Evolutionary conservation across 257 asterid genomes (phyloP).

Genomic region (Scutellaria minor): DNA sequence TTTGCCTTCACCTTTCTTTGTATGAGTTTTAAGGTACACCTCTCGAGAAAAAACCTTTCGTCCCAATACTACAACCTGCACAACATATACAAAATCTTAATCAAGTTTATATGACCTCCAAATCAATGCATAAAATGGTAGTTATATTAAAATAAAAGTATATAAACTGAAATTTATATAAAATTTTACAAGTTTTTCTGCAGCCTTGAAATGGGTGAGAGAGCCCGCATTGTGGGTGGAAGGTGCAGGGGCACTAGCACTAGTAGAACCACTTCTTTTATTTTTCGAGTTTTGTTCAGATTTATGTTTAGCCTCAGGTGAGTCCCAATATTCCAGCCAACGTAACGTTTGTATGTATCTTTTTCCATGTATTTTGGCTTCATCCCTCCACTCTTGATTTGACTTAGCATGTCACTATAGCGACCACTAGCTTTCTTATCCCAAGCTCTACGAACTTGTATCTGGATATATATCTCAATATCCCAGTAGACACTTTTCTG

Average conservation of each 20-base stretch:
- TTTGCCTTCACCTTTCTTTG: no score
- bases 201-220: no score
- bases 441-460: background rate
- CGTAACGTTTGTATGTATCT: no score
- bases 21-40: no score
- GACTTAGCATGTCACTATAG: background rate
- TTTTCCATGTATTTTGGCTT: background rate
- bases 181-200: no score
- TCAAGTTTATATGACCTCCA: no score
- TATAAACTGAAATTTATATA: no score
- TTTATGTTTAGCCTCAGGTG: background rate
- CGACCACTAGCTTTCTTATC: background rate
- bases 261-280: background rate
- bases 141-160: no score
- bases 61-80: no score
- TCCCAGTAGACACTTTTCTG: no score
- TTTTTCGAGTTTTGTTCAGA: background rate
- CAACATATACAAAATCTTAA: no score
- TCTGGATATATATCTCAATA: background rate
- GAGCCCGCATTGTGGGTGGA: background rate
- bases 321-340: background rate
- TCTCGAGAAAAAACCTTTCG: no score
- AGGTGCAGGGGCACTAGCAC: constrained; percentile 9
- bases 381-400: background rate
- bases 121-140: background rate